Conservation (phyloP, 768 basidiomycete species). For the Hemileccinum rubropunctum region DNA sequence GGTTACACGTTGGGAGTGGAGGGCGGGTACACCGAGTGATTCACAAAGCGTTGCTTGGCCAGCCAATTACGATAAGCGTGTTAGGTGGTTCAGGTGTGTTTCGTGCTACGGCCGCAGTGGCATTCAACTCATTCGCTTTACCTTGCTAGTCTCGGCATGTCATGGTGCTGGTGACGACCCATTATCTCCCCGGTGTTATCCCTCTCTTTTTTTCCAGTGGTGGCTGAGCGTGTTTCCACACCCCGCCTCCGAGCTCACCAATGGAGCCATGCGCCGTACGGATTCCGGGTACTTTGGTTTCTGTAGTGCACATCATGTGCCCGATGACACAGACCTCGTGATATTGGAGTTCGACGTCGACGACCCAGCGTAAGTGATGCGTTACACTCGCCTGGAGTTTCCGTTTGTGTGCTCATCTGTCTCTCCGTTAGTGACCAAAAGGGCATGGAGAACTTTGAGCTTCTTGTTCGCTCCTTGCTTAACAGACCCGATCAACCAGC, state of each 20-base stretch:
- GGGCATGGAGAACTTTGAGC: constrained; percentile 83
- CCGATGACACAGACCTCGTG: constrained; percentile 90
- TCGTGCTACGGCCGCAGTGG: background rate
- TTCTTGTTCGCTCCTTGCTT: constrained; percentile 89
- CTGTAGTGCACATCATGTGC: constrained; percentile 90
- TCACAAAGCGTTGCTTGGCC: constrained; percentile 78
- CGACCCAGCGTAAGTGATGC: constrained; percentile 69
- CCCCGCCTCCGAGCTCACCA: constrained; percentile 95
- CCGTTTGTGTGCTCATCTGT: background rate
- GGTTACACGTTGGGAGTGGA: constrained; percentile 77
- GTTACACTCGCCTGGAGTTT: background rate
- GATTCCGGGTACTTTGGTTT: constrained; percentile 94
- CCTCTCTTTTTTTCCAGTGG: constrained; percentile 95
- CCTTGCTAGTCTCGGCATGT: constrained; percentile 78
- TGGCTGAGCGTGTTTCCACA: constrained; percentile 98
- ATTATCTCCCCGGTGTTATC: constrained; percentile 81
- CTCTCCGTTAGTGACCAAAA: constrained; percentile 52
- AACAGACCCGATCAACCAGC: constrained; percentile 89
- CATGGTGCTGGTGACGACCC: constrained; percentile 93
- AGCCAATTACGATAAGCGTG: constrained; percentile 86
- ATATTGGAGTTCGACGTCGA: constrained; percentile 94
- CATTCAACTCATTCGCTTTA: background rate
- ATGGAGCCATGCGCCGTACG: constrained; percentile 91
- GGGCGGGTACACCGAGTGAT: constrained; percentile 80
- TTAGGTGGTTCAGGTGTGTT: constrained; percentile 82